A percentile compares a stretch with the other conserved stretches of the same genome.
These are phyloP conservation scores for Calocybe gangraenosa DNA, from an alignment of 768 basidiomycete genomes.

Conservation along the genomic window DNA sequence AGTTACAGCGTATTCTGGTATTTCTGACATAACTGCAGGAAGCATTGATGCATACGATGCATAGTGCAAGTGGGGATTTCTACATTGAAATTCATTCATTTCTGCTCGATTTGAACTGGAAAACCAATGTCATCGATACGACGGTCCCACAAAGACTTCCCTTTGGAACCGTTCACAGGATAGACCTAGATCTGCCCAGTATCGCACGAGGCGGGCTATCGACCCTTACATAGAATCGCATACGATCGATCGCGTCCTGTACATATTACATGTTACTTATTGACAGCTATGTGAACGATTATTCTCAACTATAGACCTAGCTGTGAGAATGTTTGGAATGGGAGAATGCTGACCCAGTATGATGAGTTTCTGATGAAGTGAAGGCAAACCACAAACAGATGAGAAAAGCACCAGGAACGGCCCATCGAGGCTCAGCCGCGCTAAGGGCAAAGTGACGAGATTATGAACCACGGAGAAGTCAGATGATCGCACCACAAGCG, in stretches of 20 bases:
- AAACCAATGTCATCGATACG: neutral
- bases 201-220: no score
- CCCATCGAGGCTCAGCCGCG: no score
- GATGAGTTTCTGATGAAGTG: no score
- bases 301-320: slow-evolving; percentile 3
- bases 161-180: no score
- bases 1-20: slow-evolving; percentile 5
- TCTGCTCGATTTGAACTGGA: neutral
- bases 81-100: neutral
- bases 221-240: no score
- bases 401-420: neutral
- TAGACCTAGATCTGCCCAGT: no score
- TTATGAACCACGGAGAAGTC: no score
- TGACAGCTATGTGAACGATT: slow-evolving; percentile 4
- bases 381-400: neutral
- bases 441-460: no score
- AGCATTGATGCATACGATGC: neutral
- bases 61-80: neutral
- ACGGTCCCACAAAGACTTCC: neutral
- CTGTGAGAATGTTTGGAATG: slow-evolving; percentile 1
- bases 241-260: no score
- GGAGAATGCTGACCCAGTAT: neutral
- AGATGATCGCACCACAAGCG: no score
- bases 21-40: slow-evolving; percentile 2
- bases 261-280: no score